Conservation (phyloP, 331 rosid species). For the Acacia pycnantha region DNA sequence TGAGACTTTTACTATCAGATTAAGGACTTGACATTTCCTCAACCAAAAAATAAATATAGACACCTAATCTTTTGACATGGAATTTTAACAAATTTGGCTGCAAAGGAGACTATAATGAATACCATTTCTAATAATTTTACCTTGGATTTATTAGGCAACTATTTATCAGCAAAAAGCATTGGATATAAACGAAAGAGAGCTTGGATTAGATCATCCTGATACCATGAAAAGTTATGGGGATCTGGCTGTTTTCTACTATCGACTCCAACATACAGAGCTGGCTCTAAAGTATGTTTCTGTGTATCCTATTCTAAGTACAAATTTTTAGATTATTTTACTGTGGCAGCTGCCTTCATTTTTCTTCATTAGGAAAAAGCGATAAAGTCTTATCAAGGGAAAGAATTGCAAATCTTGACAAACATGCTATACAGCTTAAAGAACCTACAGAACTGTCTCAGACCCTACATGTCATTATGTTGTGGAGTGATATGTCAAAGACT, state of each 20-base stretch:
- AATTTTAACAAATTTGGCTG: background rate
- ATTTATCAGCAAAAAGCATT: slow-evolving; percentile 97
- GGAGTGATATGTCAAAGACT: background rate
- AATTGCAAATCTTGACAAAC: background rate
- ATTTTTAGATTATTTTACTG: background rate
- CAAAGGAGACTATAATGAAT: slow-evolving; percentile 17
- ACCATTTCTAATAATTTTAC: slow-evolving; percentile 7
- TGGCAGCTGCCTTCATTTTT: background rate
- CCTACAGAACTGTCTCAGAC: background rate
- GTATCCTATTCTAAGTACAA: slow-evolving; percentile 1
- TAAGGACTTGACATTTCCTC: slow-evolving; percentile 1
- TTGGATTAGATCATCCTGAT: slow-evolving; percentile 99
- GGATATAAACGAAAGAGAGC: slow-evolving; percentile 97
- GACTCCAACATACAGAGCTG: slow-evolving; percentile 97
- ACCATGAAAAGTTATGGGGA: slow-evolving; percentile 99
- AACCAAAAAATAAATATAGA: background rate
- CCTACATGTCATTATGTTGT: background rate
- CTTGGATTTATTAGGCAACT: slow-evolving; percentile 68
- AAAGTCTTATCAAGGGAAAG: background rate
- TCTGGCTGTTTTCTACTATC: slow-evolving; percentile 96
- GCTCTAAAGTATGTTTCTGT: slow-evolving; percentile 80
- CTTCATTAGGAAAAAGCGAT: slow-evolving; percentile 10
- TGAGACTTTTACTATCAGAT: slow-evolving; percentile 1
- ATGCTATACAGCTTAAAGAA: background rate
- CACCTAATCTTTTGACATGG: background rate